These are phyloP conservation scores for Metschnikowia baotianmanensis DNA, from an alignment of 805 yeast genomes.

Conservation along the genomic window DNA sequence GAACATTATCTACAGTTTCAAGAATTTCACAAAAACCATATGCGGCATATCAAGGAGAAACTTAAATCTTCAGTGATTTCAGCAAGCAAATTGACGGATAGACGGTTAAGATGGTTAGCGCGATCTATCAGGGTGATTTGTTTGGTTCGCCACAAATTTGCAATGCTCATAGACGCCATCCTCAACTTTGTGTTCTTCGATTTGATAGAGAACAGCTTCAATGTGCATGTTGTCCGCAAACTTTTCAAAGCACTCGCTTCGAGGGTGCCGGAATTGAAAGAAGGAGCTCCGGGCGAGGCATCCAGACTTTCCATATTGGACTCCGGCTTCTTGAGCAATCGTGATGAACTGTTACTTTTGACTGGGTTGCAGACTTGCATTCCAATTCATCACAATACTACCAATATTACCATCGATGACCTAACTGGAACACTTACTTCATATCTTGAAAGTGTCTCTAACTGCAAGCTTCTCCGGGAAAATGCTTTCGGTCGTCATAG, in stretches of 20 bases:
- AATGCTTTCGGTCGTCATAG: slow-evolving; percentile 29
- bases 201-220: slow-evolving; percentile 43
- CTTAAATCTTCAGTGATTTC: neutral
- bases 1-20: slow-evolving; percentile 27
- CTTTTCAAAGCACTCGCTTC: slow-evolving; percentile 17
- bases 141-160: slow-evolving; percentile 37
- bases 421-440: slow-evolving; percentile 12
- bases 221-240: slow-evolving; percentile 22
- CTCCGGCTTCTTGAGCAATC: slow-evolving; percentile 5
- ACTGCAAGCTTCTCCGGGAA: slow-evolving; percentile 33
- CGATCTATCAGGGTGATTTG: slow-evolving; percentile 34
- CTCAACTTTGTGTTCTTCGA: slow-evolving; percentile 44
- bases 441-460: slow-evolving; percentile 22
- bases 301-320: slow-evolving; percentile 14
- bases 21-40: slow-evolving; percentile 27
- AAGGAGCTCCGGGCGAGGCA: slow-evolving; percentile 2
- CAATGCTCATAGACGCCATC: slow-evolving; percentile 41
- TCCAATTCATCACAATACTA: slow-evolving; percentile 8
- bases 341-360: slow-evolving; percentile 1
- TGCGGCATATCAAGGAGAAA: slow-evolving; percentile 17
- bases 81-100: slow-evolving; percentile 1
- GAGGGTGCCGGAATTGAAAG: slow-evolving; percentile 1
- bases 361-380: neutral
- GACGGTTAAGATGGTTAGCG: slow-evolving; percentile 25
- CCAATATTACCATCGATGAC: slow-evolving; percentile 18